phyloP scores from a whole-genome alignment of 2,329 filamentous ascomycete genomes.

The Chaetomium strumarium region DNA sequence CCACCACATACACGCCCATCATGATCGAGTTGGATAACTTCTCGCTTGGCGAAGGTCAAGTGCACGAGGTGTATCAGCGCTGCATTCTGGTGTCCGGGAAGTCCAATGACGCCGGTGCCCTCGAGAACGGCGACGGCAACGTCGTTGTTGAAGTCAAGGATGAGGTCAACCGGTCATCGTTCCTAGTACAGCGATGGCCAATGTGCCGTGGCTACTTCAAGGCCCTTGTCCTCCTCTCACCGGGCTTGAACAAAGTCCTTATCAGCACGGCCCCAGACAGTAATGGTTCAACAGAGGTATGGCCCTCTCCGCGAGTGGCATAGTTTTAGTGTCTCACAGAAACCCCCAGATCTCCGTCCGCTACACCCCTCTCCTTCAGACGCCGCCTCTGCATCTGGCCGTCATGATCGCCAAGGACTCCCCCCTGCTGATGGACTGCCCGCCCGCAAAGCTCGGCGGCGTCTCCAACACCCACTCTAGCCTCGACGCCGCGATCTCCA shows the following conservation, averaged over 20 bases:
- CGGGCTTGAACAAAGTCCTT: constrained; percentile 13
- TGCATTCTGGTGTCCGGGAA: constrained; percentile 15
- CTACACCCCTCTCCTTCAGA: constrained; percentile 51
- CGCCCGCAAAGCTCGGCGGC: constrained; percentile 51
- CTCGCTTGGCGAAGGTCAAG: neutral
- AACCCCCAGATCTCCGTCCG: constrained; percentile 14
- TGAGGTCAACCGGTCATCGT: constrained; percentile 1
- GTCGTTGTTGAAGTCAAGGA: constrained; percentile 4
- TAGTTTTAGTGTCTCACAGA: neutral
- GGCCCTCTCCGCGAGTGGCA: neutral
- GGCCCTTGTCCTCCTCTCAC: constrained; percentile 18
- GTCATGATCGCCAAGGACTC: constrained; percentile 66
- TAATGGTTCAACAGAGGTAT: constrained; percentile 4
- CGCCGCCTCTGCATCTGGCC: constrained; percentile 64
- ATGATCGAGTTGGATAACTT: constrained; percentile 15
- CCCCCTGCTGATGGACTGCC: constrained; percentile 61
- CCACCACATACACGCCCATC: neutral
- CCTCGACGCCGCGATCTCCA: constrained; percentile 59
- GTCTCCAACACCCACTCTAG: constrained; percentile 45
- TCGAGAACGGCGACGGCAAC: neutral
- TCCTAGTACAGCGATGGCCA: constrained; percentile 20
- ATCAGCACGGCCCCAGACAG: neutral
- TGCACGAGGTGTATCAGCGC: constrained; percentile 14
- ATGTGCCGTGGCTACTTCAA: constrained; percentile 20
- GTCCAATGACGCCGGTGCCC: neutral